These are phyloP conservation scores for Vigna nakashimae DNA, from an alignment of 306 rosid species.

Conservation along the genomic window DNA sequence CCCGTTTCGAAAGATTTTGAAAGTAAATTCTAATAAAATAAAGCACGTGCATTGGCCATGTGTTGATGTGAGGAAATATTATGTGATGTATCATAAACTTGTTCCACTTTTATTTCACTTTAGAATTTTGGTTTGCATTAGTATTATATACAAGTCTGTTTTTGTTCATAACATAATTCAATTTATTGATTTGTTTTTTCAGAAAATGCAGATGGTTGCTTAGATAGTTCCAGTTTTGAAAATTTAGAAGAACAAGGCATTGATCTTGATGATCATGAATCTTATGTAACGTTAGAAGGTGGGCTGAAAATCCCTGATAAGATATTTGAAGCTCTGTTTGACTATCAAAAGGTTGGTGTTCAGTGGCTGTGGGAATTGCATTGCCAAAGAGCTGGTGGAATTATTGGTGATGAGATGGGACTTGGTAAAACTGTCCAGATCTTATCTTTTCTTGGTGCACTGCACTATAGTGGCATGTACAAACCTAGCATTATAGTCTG, in stretches of 20 bases:
- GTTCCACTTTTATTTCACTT: slow-evolving; percentile 32
- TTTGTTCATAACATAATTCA: slow-evolving; percentile 29
- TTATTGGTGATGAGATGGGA: slow-evolving; percentile 99
- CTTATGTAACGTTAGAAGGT: slow-evolving; percentile 82
- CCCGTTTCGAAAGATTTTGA: neutral
- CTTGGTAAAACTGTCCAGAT: slow-evolving; percentile 97
- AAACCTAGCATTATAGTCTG: slow-evolving; percentile 91
- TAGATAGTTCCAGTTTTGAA: slow-evolving; percentile 61
- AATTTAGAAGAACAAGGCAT: slow-evolving; percentile 61
- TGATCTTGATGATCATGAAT: slow-evolving; percentile 58
- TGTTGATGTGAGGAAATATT: slow-evolving; percentile 13
- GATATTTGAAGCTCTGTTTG: slow-evolving; percentile 84
- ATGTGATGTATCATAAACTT: slow-evolving; percentile 32
- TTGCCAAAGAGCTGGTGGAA: slow-evolving; percentile 98
- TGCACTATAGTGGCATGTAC: slow-evolving; percentile 93
- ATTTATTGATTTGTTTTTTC: slow-evolving; percentile 44
- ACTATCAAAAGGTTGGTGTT: slow-evolving; percentile 95
- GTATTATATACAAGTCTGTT: slow-evolving; percentile 12
- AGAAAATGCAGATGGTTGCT: slow-evolving; percentile 56
- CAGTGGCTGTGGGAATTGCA: slow-evolving; percentile 99
- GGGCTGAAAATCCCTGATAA: slow-evolving; percentile 80
- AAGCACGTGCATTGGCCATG: slow-evolving; percentile 30
- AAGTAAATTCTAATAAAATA: slow-evolving; percentile 30
- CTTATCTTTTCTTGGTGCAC: slow-evolving; percentile 86
- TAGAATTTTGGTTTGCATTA: slow-evolving; percentile 29